A percentile compares a stretch with the other conserved stretches of the same genome.
phyloP scores from a whole-genome alignment of 257 asterid species.

The Lycium ferocissimum region DNA sequence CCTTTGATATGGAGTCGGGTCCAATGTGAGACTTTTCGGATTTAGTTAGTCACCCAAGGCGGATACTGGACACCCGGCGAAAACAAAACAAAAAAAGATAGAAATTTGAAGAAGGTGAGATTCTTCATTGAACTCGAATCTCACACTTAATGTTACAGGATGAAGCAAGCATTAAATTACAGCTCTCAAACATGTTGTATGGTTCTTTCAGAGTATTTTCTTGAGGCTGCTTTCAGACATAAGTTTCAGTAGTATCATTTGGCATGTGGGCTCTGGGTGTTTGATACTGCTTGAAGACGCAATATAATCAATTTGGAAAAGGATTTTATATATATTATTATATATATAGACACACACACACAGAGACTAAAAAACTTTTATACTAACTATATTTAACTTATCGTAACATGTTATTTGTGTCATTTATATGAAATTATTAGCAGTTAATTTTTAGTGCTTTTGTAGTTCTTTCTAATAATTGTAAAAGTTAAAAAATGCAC shows the following conservation, averaged over 20 bases:
- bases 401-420: neutral
- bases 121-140: neutral
- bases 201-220: neutral
- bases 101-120: neutral
- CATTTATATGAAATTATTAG: too few species aligned
- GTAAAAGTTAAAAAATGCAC: neutral
- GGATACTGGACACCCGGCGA: too few species aligned
- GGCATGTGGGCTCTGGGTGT: neutral
- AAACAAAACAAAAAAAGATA: too few species aligned
- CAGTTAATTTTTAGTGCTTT: too few species aligned
- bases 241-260: conserved; percentile 8
- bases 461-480: too few species aligned
- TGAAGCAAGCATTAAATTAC: neutral
- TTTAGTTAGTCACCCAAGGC: too few species aligned
- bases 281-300: neutral
- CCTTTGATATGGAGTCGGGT: too few species aligned
- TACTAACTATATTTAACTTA: neutral
- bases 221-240: neutral
- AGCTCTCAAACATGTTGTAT: neutral
- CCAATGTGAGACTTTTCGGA: too few species aligned
- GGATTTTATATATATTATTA: neutral
- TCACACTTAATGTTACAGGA: neutral
- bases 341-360: neutral
- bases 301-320: neutral
- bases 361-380: too few species aligned